Evolutionary conservation across 75 land plant genomes (phyloP), one percentile per base, ranked within the genome.

Genomic region (Picea sitchensis): DNA sequence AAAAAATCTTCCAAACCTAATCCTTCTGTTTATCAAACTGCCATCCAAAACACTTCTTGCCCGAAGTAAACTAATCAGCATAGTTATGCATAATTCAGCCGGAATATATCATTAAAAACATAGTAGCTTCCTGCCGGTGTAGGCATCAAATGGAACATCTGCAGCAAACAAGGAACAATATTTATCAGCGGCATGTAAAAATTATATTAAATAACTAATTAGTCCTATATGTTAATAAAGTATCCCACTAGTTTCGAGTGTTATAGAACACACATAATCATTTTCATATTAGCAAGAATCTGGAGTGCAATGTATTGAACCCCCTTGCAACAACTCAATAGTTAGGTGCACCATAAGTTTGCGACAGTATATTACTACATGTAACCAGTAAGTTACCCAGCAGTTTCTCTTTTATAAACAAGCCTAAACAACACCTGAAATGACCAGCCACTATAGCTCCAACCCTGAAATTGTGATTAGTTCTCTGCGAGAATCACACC

Each of bases 61-160:
- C 73, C 34, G 7, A 8, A 18, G 20, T 4, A 41, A 44, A 71
- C 73, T 71, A 71, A 21, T 41, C n/a, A 20, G 59, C 18, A 75
- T 57, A 51, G 57, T 51, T 80, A 81, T 0, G 82, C 83, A 80
- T 82, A 82, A 60, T 82, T 82, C 57, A 82, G 65, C 21, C 83
- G 83, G 59, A 82, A 82, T 44, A 82, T 82, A 56, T 82, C 83
- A 80, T 82, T 80, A 56, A 82, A 81, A 30, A 82, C 83, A 61
- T 79, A 82, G 59, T 21, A 82, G 60, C 83, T 82, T 14, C 83
- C 83, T 12, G 60, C 26, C 31, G n/a, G 82, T 26, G 82, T 81
- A 9, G 83, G 83, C 44, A 82, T 82, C 68, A 82, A 79, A 80
- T 82, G 83, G 31, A 82, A 82, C 83, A 82, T 62, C 83, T 82